Conservation (phyloP, 768 basidiomycete species). For the Phanerochaete sordida region DNA sequence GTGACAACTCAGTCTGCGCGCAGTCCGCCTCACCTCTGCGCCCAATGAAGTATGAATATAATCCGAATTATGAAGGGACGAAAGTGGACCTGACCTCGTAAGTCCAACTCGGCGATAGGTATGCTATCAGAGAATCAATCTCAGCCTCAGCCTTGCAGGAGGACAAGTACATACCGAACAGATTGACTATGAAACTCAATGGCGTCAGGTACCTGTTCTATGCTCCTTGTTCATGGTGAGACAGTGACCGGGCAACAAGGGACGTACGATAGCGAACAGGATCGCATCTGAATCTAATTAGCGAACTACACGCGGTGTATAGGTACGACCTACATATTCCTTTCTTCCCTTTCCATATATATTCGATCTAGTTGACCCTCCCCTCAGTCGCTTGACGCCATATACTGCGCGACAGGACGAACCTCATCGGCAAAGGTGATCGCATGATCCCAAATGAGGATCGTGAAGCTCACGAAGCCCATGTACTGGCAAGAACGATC, state of each 20-base stretch:
- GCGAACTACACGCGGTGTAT: not conserved
- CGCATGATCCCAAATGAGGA: slow-evolving; percentile 55
- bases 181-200: slow-evolving; percentile 56
- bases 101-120: slow-evolving; percentile 19
- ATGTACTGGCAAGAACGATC: slow-evolving; percentile 36
- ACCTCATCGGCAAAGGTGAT: slow-evolving; percentile 49
- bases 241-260: too few relatives aligned
- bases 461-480: slow-evolving; percentile 46
- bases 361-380: slow-evolving; percentile 41
- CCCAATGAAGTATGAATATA: too few relatives aligned
- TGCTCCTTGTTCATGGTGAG: not conserved
- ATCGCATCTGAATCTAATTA: slow-evolving; percentile 24
- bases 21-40: too few relatives aligned
- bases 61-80: too few relatives aligned
- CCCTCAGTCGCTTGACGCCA: too few relatives aligned
- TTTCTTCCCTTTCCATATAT: slow-evolving; percentile 50
- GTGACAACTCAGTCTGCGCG: too few relatives aligned
- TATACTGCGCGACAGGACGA: too few relatives aligned
- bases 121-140: slow-evolving; percentile 12
- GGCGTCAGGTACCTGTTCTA: slow-evolving; percentile 70
- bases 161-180: slow-evolving; percentile 32
- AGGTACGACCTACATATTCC: slow-evolving; percentile 30
- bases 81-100: too few relatives aligned
- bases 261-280: slow-evolving; percentile 38
- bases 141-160: not conserved